phyloP scores from a whole-genome alignment of 148 eudicot species.

The Rhododendron vialii region DNA sequence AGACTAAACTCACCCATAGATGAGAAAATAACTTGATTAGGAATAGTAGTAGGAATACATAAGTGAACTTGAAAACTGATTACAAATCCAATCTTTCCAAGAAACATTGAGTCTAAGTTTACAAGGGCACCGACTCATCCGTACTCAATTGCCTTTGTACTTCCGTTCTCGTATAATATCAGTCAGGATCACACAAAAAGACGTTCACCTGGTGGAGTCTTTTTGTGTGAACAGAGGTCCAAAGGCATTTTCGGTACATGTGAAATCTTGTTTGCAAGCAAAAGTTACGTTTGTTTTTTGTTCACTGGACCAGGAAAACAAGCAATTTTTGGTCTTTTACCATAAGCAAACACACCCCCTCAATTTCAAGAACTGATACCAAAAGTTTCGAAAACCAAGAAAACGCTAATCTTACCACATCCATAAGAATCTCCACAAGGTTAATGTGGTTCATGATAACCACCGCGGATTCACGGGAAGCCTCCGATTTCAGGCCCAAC shows the following conservation, averaged over 20 bases:
- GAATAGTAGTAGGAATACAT: too few species aligned
- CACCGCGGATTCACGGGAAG: slow-evolving; percentile 73
- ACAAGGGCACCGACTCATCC: background rate
- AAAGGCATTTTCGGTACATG: background rate
- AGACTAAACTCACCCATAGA: too few species aligned
- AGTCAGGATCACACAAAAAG: background rate
- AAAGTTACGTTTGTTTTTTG: too few species aligned
- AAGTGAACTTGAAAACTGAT: too few species aligned
- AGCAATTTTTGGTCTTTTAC: background rate
- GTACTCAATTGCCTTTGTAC: background rate
- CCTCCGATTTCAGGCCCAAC: slow-evolving; percentile 66
- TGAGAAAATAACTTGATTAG: too few species aligned
- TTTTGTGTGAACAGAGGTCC: background rate
- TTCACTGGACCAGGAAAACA: background rate
- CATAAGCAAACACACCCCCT: background rate
- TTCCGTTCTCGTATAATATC: background rate
- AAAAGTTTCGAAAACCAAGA: background rate
- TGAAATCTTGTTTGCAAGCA: background rate
- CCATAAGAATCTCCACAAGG: slow-evolving; percentile 81
- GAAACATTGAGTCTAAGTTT: background rate
- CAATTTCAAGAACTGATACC: background rate
- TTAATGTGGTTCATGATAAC: slow-evolving; percentile 84
- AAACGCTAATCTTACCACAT: slow-evolving; percentile 45
- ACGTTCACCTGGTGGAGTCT: too few species aligned
- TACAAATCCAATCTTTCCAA: background rate